A percentile compares a stretch with the other conserved stretches of the same genome.
Evolutionary conservation across 2,329 filamentous ascomycete species (phyloP).

Genomic region (Fusarium musae): DNA sequence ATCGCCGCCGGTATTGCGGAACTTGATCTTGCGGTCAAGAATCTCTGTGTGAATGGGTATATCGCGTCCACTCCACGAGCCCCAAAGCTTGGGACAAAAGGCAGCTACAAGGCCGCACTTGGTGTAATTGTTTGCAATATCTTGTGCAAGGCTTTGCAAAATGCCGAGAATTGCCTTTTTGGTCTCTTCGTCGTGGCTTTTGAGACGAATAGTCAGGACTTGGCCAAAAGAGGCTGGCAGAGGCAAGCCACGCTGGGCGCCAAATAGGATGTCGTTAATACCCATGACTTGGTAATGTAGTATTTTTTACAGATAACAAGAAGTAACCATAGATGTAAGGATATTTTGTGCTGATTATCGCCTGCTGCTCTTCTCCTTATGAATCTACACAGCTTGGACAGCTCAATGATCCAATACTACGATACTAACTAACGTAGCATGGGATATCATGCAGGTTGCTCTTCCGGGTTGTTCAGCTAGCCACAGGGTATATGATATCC

Average conservation of each 20-base stretch:
- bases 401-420: neutral
- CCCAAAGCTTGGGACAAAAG: neutral
- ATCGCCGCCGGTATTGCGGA: neutral
- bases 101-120: neutral
- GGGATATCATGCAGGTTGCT: neutral
- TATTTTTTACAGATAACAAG: neutral
- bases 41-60: neutral
- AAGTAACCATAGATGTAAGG: neutral
- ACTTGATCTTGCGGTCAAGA: neutral
- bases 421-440: neutral
- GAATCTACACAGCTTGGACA: neutral
- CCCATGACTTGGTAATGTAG: neutral
- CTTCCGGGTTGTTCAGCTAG: neutral
- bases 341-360: neutral
- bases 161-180: neutral
- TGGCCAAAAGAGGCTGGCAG: neutral
- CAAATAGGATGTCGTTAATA: neutral
- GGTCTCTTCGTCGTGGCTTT: neutral
- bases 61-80: neutral
- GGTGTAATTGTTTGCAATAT: neutral
- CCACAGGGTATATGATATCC: neutral
- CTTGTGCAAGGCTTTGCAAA: neutral
- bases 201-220: neutral
- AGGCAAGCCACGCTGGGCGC: neutral
- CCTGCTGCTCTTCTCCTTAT: neutral